phyloP scores from a whole-genome alignment of 257 asterid genomes.

The Galeopsis tetrahit region DNA sequence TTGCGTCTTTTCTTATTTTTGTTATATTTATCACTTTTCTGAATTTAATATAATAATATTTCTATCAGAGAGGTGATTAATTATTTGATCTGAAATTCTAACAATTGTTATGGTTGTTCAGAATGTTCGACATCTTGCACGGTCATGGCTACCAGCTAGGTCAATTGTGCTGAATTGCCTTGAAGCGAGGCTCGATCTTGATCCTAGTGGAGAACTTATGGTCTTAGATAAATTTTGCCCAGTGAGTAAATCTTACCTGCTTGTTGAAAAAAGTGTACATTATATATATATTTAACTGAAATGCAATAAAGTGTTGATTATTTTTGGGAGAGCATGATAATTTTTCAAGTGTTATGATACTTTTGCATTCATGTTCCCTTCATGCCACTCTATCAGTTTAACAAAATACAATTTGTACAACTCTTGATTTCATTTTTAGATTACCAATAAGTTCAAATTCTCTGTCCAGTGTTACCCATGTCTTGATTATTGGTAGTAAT shows the following conservation, averaged over 20 bases:
- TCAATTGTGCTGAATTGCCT: constrained; percentile 74
- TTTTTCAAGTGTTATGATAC: not conserved
- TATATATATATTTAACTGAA: not conserved
- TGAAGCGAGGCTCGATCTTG: constrained; percentile 66
- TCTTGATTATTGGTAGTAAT: not conserved
- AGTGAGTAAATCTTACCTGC: constrained; percentile 51
- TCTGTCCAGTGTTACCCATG: not conserved
- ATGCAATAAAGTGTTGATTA: not conserved
- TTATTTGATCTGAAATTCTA: constrained; percentile 8
- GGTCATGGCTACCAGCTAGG: constrained; percentile 92
- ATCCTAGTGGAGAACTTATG: constrained; percentile 83
- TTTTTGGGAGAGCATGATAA: not conserved
- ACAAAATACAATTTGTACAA: not conserved
- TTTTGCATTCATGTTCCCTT: not conserved
- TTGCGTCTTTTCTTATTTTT: not conserved
- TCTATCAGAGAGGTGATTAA: not conserved
- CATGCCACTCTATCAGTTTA: not conserved
- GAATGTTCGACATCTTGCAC: constrained; percentile 62
- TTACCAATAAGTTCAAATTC: not conserved
- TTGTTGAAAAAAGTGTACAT: constrained; percentile 4
- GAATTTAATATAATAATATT: not conserved
- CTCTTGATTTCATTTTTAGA: not conserved
- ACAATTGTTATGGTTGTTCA: constrained; percentile 36
- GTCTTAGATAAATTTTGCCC: constrained; percentile 77
- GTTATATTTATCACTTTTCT: not conserved